Base-by-base conservation (phyloP, 306 rosid genomes). In the Lagenaria siceraria region DNA sequence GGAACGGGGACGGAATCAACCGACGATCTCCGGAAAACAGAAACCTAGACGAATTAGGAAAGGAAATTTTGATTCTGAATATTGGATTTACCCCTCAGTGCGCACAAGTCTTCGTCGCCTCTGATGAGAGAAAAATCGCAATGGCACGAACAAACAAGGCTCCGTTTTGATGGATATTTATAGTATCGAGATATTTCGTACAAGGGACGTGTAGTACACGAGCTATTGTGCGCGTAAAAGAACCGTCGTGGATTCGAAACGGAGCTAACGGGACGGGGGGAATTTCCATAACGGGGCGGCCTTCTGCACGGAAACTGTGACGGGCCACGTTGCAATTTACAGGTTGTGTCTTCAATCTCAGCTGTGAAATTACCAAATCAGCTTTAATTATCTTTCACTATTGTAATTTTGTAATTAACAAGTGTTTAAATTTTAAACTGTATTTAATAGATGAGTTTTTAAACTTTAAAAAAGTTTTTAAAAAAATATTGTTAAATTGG, bases 241-340 rank as follows among this genome's bases (percentile, higher is more conserved):
- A 15, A 27, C 60, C 31, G 61, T 2, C 48, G 13, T 52, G 29
- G 14, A 48, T 52, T 49, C 29, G 6, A 52, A 51, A 51, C 62
- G 62, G 48, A 42, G 46, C 8, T 38, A 66, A 52, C 77, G 62
- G 24, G 48, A 52, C 61, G 36, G 76, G n/a, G 48, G 48, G 75
- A 22, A 46, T 70, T 70, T 70, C 56, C 75, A 71, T 71, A 27
- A 71, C 76, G 76, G 76, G 42, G 31, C 40, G 38, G 77, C 62
- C 43, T 27, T 19, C 61, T 73, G 62, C 29, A 73, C 61, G 77
- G 77, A 19, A 51, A 73, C 62, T 31, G 61, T 73, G 77, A 73
- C 27, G 10, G 17, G 61, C 43, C 8, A 51, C 77, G 77, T 29
- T 7, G 76, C 76, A 6, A 12, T 1, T 21, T 36, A 17, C 3